Evolutionary conservation across 2,329 filamentous ascomycete species (phyloP).

Genomic region (Apiospora sp.): DNA sequence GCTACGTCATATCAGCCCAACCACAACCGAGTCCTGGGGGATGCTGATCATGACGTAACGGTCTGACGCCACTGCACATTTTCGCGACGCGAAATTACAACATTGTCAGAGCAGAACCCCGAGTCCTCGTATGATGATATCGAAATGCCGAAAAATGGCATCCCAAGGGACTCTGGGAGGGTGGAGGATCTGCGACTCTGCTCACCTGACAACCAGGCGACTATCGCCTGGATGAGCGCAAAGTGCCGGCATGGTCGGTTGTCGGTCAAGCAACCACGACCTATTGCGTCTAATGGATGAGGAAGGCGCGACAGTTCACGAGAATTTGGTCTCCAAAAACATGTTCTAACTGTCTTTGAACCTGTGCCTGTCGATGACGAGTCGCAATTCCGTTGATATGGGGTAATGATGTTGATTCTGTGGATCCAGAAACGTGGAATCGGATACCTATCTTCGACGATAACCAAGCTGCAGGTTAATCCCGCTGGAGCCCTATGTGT

Average conservation of each 20-base stretch:
- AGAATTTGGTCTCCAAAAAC: not conserved
- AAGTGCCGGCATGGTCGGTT: not conserved
- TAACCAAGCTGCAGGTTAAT: not conserved
- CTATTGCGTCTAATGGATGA: not conserved
- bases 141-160: not conserved
- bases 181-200: not conserved
- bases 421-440: not conserved
- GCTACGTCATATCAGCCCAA: constrained; percentile 16
- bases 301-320: not conserved
- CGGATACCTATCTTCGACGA: constrained; percentile 17
- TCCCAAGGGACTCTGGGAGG: not conserved
- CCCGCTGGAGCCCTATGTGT: not conserved
- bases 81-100: constrained; percentile 12
- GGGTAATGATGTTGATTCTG: not conserved
- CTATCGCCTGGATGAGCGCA: not conserved
- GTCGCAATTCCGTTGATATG: not conserved
- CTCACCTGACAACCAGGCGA: not conserved
- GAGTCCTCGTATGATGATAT: not conserved
- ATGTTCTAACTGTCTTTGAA: not conserved
- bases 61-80: not conserved
- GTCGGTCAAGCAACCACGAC: not conserved
- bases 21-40: not conserved
- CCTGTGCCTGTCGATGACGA: constrained; percentile 16
- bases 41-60: constrained; percentile 14
- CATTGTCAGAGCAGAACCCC: not conserved